phyloP scores from a whole-genome alignment of 148 eudicot species.

The Salicornia ramosissima region DNA sequence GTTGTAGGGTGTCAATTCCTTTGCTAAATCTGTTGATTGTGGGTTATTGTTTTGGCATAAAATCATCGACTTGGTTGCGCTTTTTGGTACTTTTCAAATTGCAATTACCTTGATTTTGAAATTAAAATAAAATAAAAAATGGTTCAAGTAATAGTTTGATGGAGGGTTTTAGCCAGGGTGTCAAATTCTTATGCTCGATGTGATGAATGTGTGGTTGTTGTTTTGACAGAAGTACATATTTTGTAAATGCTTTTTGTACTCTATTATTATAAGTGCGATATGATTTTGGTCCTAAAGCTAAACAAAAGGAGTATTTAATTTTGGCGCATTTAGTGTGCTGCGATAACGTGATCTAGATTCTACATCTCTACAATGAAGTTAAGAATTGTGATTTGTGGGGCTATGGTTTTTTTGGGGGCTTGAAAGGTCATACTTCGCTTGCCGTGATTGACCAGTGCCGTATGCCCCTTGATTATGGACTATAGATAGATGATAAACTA shows the following conservation, averaged over 20 bases:
- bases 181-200: neutral
- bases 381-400: slow-evolving; percentile 6
- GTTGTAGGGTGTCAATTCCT: neutral
- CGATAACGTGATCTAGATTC: slow-evolving; percentile 2
- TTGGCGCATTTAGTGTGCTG: slow-evolving; percentile 11
- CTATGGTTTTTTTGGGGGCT: neutral
- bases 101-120: no score
- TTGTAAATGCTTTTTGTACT: neutral
- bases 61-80: no score
- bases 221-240: neutral
- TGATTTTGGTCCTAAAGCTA: neutral
- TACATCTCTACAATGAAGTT: no score
- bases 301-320: neutral
- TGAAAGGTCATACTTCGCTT: slow-evolving; percentile 13
- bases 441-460: neutral
- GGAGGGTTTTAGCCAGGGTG: no score
- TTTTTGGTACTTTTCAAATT: no score
- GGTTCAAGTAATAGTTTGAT: no score
- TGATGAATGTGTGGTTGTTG: neutral
- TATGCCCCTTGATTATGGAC: no score
- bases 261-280: neutral
- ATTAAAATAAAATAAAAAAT: no score
- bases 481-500: no score
- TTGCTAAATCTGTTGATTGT: neutral
- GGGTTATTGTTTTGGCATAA: neutral